Evolutionary conservation across 495 filamentous ascomycete species (phyloP), one percentile per base, ranked within the genome.

Genomic region (Penicillium lividum): DNA sequence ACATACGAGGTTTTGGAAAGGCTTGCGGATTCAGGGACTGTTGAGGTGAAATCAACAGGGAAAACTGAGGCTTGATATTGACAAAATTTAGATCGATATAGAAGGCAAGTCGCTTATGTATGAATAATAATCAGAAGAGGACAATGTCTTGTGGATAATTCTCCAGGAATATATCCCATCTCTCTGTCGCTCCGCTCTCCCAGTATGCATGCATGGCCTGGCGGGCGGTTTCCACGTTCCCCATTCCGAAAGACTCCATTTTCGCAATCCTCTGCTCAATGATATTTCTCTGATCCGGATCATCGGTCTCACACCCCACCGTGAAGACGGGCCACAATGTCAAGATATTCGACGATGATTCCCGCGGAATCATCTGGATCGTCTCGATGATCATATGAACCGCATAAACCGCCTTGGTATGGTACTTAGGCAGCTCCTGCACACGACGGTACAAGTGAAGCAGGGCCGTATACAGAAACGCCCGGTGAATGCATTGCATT

Each of bases 141-240:
- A 36, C 47, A 31, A 56, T 25, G 31, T 56, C 54, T 27, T 49
- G 47, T 5, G 44, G 44, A 25, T 47, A 47, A 38, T 46, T 46
- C 33, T 56, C 54, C 33, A 56, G 34, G 28, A 45, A 56, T 10
- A 56, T 56, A 40, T 56, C 54, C 54, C 54, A 56, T 56, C 54
- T 27, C 45, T 56, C 54, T 6, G 43, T 56, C 15, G 45, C 54
- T 5, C 45, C 45, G 18, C 29, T 50, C 5, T 56, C 54, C 54
- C 54, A 56, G 33, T 56, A 56, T 34, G 46, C 54, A 15, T 46
- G 15, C 54, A 56, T 56, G 18, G 54, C 54, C 22, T 56, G 46
- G 7, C 54, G 54, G 8, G 54, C 54, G n/a, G 44, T 56, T n/a
- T 56, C 44, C 18, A 56, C 54, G 34, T 56, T 56, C 9, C 54